Percentiles rank a stretch among this genome's conserved stretches.
Evolutionary conservation across 1,284 basidiomycete species (phyloP).

Genomic region (Trichosporon sp.): DNA sequence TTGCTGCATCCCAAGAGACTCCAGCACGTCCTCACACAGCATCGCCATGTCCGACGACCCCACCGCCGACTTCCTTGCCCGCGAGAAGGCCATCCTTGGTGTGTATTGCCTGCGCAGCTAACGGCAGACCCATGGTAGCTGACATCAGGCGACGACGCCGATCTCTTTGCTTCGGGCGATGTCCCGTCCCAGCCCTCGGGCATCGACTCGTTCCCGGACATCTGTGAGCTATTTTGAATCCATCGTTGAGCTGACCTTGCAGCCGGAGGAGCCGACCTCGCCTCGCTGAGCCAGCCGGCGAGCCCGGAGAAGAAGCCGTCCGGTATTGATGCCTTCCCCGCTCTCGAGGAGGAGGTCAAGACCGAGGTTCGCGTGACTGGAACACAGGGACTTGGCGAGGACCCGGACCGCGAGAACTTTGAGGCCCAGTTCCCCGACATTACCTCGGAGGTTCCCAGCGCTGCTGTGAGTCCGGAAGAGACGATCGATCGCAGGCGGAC

Average conservation of each 20-base stretch:
- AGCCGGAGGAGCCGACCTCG: not conserved
- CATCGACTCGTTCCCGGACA: slow-evolving; percentile 38
- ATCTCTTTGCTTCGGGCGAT: slow-evolving; percentile 41
- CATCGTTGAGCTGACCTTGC: not conserved
- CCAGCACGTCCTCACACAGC: not conserved
- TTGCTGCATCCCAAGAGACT: not conserved
- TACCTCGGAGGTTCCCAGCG: slow-evolving; percentile 47
- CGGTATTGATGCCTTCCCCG: slow-evolving; percentile 64
- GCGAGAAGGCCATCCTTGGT: slow-evolving; percentile 47
- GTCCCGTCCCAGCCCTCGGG: slow-evolving; percentile 38
- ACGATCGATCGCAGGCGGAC: not conserved
- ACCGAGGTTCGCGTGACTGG: slow-evolving; percentile 71
- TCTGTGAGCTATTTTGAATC: slow-evolving; percentile 25
- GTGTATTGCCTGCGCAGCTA: slow-evolving; percentile 5
- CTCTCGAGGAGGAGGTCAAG: slow-evolving; percentile 47
- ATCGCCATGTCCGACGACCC: slow-evolving; percentile 47
- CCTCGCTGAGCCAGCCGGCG: not conserved
- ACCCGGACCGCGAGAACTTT: slow-evolving; percentile 81
- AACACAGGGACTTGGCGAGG: slow-evolving; percentile 39
- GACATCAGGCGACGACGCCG: slow-evolving; percentile 43
- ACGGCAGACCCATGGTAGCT: not conserved
- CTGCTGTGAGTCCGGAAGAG: slow-evolving; percentile 5
- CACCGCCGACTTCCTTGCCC: slow-evolving; percentile 48
- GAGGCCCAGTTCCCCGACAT: slow-evolving; percentile 88
- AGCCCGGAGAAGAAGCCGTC: slow-evolving; percentile 6